Base-by-base conservation (phyloP, 805 yeast genomes). In the Saccharomycopsis sp. region DNA sequence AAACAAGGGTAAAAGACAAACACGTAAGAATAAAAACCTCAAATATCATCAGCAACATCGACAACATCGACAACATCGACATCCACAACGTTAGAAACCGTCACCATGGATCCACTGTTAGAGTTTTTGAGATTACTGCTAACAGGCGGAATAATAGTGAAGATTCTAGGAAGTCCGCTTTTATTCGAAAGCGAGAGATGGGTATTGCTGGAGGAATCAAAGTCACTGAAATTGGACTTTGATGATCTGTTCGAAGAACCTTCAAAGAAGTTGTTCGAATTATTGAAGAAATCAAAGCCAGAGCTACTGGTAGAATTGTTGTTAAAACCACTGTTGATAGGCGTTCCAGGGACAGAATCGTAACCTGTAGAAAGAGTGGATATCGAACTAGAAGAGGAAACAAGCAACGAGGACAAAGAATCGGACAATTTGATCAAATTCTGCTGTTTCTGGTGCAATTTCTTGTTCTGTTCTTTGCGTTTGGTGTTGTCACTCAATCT, bases 401-500 rank as follows among this genome's bases (percentile, higher is more conserved):
- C 25, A n/a, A 56, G 47, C 19, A 56, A 38, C 35, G 58, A 56
- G 17, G 58, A 56, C 24, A 56, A 41, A 2, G 58, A 56, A 24
- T 56, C 50, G n/a, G 58, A 56, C 7, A 56, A 41, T 29, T 56
- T 56, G 7, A 56, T 15, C 47, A 56, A 56, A 5, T 50, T 38
- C 50, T 56, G 58, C 25, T 56, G 58, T n/a, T 23, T 53, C 23
- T 17, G 35, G 3, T 50, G 55, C 20, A 56, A 23, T 12, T 52
- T 15, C 12, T 49, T 23, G 25, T 56, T 54, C n/a, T 56, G 58
- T 42, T 56, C 55, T 25, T 56, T 56, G 50, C 52, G 58, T 24
- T 56, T 56, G 20, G 42, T 53, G 14, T 53, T 53, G 38, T 54
- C 50, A 47, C 60, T 56, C 49, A 59, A 42, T 34, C 54, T 59